Base-by-base conservation (phyloP, 768 basidiomycete species). In the Podaxis sp. region DNA sequence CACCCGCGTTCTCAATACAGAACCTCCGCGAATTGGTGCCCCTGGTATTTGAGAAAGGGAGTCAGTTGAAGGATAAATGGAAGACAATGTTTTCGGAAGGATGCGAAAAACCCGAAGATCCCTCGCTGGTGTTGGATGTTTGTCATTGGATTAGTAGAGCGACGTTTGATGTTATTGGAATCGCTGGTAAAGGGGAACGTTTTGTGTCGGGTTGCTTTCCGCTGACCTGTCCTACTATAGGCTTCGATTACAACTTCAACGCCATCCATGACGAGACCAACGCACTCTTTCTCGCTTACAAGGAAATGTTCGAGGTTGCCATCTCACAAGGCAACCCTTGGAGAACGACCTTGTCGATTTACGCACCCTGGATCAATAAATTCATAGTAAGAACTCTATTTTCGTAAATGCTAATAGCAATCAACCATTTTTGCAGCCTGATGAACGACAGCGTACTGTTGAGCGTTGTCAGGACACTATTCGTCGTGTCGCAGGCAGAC, bases 91-190 rank as follows among this genome's bases (percentile, higher is more conserved):
- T 85, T 53, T 59, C 17, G 13, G 26, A 73, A 28, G 58, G 48
- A 2, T 7, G 33, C 13, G 15, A 28, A 19, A 28, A 67, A 12
- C 8, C 30, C 3, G 28, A 57, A 59, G 51, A 53, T 30, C 42
- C 61, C 33, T 46, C 54, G 19, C 26, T 71, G 63, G 75, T 68
- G 68, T 70, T 97, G 26, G 92, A 97, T 68, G 84, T 95, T 6
- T 87, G 85, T 69, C 86, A 84, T 66, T 96, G 90, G 89, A 74
- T 95, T 38, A 90, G 87, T 65, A 82, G 93, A 48, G 87, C 88
- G 8, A 94, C 94, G 0, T 91, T 97, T 69, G 95, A 96, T 72
- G 88, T 96, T 49, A 94, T 97, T 67, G 95, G 94, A 1, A 72
- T 92, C n/a, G 92, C 94, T 46, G 92, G 91, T 92, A 60, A 52